These are phyloP conservation scores for Boletus barrowsii DNA, from an alignment of 768 basidiomycete species.

Conservation along the genomic window DNA sequence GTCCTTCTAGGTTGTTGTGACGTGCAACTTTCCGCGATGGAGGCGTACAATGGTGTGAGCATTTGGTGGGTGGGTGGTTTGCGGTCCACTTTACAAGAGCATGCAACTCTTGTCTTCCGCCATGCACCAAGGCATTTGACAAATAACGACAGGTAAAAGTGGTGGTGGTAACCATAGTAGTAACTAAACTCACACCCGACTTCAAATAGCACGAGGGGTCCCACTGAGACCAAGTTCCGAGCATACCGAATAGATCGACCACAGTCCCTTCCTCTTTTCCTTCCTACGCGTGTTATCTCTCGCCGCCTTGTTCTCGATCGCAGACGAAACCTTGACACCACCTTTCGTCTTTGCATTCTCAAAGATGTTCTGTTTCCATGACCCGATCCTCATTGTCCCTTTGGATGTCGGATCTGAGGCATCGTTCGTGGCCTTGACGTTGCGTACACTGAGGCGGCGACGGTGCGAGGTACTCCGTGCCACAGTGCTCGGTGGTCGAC, in stretches of 20 bases:
- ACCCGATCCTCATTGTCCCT: constrained; percentile 23
- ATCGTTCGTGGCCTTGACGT: constrained; percentile 8
- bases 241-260: constrained; percentile 30
- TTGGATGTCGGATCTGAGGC: constrained; percentile 9
- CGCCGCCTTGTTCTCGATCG: constrained; percentile 12
- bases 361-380: constrained; percentile 25
- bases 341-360: constrained; percentile 16
- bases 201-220: background rate
- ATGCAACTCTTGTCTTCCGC: too few species aligned
- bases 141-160: too few species aligned
- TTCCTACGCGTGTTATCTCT: constrained; percentile 11
- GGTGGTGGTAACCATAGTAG: too few species aligned
- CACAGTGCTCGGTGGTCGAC: background rate
- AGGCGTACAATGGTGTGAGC: too few species aligned
- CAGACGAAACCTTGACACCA: constrained; percentile 6
- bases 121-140: too few species aligned
- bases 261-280: constrained; percentile 23
- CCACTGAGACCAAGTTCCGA: constrained; percentile 23
- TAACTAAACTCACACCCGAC: too few species aligned
- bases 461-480: constrained; percentile 11
- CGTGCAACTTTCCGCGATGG: too few species aligned
- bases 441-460: constrained; percentile 17
- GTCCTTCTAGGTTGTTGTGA: too few species aligned
- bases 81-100: too few species aligned
- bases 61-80: too few species aligned